Base-by-base conservation (phyloP, 257 asterid genomes). In the Solanum ossicruentum region DNA sequence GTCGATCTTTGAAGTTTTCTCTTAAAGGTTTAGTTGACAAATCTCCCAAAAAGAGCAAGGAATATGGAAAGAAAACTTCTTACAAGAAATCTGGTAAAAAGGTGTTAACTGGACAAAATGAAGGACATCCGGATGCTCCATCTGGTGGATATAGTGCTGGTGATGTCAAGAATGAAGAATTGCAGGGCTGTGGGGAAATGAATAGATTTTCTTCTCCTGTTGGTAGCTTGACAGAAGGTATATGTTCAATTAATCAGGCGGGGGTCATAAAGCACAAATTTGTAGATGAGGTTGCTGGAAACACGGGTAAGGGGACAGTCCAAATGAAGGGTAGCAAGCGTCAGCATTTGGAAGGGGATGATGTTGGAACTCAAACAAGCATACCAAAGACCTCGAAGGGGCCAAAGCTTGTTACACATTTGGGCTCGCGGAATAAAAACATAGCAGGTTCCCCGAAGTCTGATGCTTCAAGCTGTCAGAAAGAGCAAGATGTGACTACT, bases 361-460 rank as follows among this genome's bases (percentile, higher is more conserved):
- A 92, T 78, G 84, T 52, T 85, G 94, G 91, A 87, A 84, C 86
- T 86, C 86, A 90, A 80, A 85, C 86, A 69, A 87, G 89, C 73
- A 84, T 82, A 66, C 85, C 93, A 49, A 93, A 87, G 93, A 69
- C 89, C 82, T 84, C 91, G 36, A 93, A 88, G 83, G 97, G 94
- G 66, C 91, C 96, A 20, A 95, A 95, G 93, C 94, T 94, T 63
- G 99, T 97, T 84, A 95, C 95, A 85, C 99, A 95, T 92, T 86
- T 95, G 94, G 98, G 99, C 69, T 89, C 91, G 17, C 89, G 98
- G 66, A 91, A 88, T 86, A 92, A 89, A 91, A 93, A 88, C 67
- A 56, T 87, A 41, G 84, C 90, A 60, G 90, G 89, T 85, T 91
- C 97, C 83, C 93, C 94, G 0, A 90, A 84, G 88, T 87, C 96